Conservation (phyloP, 345 rosid genomes). For the Euphorbia lathyris region DNA sequence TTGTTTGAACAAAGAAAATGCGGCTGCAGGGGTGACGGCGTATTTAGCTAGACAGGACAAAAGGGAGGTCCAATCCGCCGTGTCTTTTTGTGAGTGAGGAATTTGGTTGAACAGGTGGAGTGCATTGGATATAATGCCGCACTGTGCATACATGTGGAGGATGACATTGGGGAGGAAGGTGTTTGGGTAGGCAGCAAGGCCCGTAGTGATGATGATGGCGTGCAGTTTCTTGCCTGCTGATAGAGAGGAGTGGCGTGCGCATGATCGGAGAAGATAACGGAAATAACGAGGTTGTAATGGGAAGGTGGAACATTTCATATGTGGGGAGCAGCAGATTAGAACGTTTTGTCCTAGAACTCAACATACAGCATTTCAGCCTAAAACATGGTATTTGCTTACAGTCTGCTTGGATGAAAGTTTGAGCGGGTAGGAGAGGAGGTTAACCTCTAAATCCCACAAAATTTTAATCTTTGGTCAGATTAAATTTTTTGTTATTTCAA, state of each 20-base stretch:
- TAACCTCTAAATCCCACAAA: too few species aligned
- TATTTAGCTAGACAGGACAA: constrained; percentile 46
- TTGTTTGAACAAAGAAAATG: constrained; percentile 41
- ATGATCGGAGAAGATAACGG: constrained; percentile 56
- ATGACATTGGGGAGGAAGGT: constrained; percentile 57
- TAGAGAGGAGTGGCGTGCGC: constrained; percentile 46
- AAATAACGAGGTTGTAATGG: constrained; percentile 24
- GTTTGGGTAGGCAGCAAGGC: constrained; percentile 30
- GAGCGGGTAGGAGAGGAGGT: too few species aligned
- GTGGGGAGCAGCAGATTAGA: not conserved
- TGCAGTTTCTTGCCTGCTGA: constrained; percentile 48
- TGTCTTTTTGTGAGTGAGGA: constrained; percentile 55
- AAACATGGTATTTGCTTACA: too few species aligned
- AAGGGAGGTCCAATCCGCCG: constrained; percentile 69
- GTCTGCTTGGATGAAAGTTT: too few species aligned
- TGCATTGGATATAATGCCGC: constrained; percentile 42
- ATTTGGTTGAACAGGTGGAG: constrained; percentile 66
- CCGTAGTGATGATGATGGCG: constrained; percentile 54
- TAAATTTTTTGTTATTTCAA: too few species aligned
- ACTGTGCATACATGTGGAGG: constrained; percentile 46
- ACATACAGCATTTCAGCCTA: too few species aligned
- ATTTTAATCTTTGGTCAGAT: too few species aligned
- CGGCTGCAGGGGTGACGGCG: constrained; percentile 19
- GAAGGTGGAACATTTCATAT: constrained; percentile 36
- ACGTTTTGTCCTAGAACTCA: too few species aligned